Evolutionary conservation across 192 early-diverging fungal species (phyloP).

Genomic region (Funneliformis geosporum): DNA sequence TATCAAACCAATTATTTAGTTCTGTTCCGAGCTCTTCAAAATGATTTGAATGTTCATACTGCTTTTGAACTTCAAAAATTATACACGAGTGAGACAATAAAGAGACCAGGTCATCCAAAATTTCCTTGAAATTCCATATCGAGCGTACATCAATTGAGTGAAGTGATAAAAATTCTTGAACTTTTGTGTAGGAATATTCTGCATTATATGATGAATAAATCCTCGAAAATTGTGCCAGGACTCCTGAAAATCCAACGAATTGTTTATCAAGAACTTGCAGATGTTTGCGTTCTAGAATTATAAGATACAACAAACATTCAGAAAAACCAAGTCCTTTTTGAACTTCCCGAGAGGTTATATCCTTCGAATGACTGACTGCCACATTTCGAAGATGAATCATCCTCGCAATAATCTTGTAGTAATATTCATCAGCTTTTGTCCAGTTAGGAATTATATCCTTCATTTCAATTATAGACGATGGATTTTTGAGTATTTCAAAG

Average conservation of each 20-base stretch:
- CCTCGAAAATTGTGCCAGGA: constrained; percentile 35
- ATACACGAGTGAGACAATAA: constrained; percentile 40
- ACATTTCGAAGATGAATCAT: constrained; percentile 60
- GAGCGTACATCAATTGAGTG: constrained; percentile 18
- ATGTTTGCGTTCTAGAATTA: constrained; percentile 56
- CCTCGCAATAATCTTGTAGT: constrained; percentile 64
- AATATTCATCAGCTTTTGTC: constrained; percentile 67
- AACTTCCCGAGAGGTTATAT: constrained; percentile 67
- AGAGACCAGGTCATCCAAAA: constrained; percentile 45
- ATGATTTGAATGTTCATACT: constrained; percentile 19
- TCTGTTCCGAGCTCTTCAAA: constrained; percentile 13
- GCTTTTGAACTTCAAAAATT: constrained; percentile 42
- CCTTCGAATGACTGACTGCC: constrained; percentile 50
- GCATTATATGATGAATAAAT: constrained; percentile 36
- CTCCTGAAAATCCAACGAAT: constrained; percentile 22
- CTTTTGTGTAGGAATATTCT: not conserved
- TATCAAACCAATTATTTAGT: constrained; percentile 19
- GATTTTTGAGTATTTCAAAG: not conserved
- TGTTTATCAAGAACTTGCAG: constrained; percentile 35
- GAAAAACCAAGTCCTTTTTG: constrained; percentile 62
- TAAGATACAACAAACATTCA: constrained; percentile 65
- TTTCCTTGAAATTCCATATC: constrained; percentile 41
- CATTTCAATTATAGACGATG: no score
- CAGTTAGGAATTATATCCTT: constrained; percentile 44
- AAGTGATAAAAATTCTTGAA: constrained; percentile 26